Base-by-base conservation (phyloP, 345 rosid species). In the Erodium maritimum region DNA sequence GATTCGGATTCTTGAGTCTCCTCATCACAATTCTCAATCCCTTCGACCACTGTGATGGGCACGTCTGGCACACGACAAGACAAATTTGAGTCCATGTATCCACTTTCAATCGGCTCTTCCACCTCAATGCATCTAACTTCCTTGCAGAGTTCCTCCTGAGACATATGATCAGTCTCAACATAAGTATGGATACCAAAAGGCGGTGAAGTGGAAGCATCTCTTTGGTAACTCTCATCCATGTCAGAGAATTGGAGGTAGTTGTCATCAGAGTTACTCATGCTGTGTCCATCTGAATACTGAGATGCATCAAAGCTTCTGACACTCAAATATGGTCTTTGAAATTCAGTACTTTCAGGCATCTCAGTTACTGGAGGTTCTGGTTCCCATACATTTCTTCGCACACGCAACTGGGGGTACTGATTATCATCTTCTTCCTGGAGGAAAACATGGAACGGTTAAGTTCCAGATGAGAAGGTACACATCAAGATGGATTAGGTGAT, bases 321-420 rank as follows among this genome's bases (percentile, higher is more conserved):
- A 56, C 73, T 60, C 50, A 60, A 57, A 61, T 68, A 69, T 18
- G 74, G 24, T 53, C 64, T 58, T 6, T 34, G 73, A 42, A 75
- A 78, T 59, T 75, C 80, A 45, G 64, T 79, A 21, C 71, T 56
- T 53, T 61, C 54, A 34, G 79, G 75, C 59, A 76, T 68, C 55
- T 68, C 66, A 51, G 81, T 69, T 61, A 65, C 59, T 20, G 75
- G 67, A 64, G 54, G 66, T 34, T 74, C 84, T 59, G 75, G 79
- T 60, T 74, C 87, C 84, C 84, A 85, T 29, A 29, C 80, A 45
- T 64, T 79, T 42, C 17, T 42, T 42, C 48, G 48, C 16, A 42
- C 48, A 1, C 48, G 79, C 67, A 87, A 67, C 69, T 79, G 79
- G 22, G 94, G 97, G 73, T 89, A 87, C 56, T 76, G 82, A 60